phyloP scores from a whole-genome alignment of 345 rosid species.

The Pistacia integerrima region DNA sequence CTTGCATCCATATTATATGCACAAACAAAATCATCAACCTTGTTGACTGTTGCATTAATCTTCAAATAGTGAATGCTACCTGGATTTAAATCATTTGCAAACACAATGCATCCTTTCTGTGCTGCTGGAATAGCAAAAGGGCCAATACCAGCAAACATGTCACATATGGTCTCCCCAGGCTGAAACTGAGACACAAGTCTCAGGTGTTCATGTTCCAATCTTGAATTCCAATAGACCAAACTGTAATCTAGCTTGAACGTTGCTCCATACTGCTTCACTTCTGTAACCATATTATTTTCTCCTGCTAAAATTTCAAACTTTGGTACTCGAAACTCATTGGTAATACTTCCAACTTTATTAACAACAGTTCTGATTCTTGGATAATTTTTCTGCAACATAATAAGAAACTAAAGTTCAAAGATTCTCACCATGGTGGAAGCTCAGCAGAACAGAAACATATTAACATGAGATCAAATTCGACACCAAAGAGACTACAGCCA shows the following conservation, averaged over 20 bases:
- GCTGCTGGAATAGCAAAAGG: slow-evolving; percentile 97
- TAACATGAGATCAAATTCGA: neutral
- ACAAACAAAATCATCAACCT: slow-evolving; percentile 64
- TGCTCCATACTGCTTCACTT: slow-evolving; percentile 92
- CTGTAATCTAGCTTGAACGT: slow-evolving; percentile 88
- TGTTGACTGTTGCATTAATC: slow-evolving; percentile 82
- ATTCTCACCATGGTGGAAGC: neutral
- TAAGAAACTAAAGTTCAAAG: neutral
- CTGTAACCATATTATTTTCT: slow-evolving; percentile 76
- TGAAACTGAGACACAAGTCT: slow-evolving; percentile 69
- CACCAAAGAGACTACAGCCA: neutral
- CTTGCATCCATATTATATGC: slow-evolving; percentile 92
- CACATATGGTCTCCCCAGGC: slow-evolving; percentile 87
- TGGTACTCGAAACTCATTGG: slow-evolving; percentile 92
- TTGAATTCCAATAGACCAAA: slow-evolving; percentile 91
- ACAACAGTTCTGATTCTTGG: slow-evolving; percentile 84
- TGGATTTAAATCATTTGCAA: slow-evolving; percentile 91
- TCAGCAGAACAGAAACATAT: slow-evolving; percentile 9
- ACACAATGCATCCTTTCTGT: slow-evolving; percentile 82
- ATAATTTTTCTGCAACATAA: slow-evolving; percentile 71
- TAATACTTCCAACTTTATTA: slow-evolving; percentile 80
- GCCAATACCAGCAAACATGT: slow-evolving; percentile 97
- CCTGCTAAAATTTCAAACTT: slow-evolving; percentile 93
- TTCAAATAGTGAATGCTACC: slow-evolving; percentile 75
- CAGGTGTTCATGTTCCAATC: slow-evolving; percentile 93